Percentiles rank a stretch among this genome's conserved stretches.
These are phyloP conservation scores for Geotrichum macrosporum DNA, from an alignment of 1,139 yeast species.

Conservation along the genomic window DNA sequence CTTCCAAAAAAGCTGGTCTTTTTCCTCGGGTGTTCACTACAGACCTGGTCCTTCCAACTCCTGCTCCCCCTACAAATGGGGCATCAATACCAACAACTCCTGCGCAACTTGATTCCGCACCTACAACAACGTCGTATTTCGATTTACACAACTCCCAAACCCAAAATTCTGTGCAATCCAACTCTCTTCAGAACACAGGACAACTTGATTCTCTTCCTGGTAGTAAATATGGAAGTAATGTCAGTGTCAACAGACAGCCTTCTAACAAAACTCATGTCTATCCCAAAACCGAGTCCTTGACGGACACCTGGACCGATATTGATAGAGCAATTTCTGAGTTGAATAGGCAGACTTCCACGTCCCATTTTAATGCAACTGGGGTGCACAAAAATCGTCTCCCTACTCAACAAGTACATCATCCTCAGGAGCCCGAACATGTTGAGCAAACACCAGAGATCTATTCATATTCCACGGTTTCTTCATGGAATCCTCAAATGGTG, in stretches of 20 bases:
- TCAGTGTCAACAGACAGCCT: conserved; percentile 5
- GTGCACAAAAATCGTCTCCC: conserved; percentile 4
- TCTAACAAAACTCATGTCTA: not conserved
- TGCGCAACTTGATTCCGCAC: conserved; percentile 1
- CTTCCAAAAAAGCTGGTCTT: conserved; percentile 70
- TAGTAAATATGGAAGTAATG: not conserved
- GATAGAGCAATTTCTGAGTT: conserved; percentile 80
- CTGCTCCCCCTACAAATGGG: conserved; percentile 24
- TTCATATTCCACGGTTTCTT: conserved; percentile 25
- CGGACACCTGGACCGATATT: conserved; percentile 68
- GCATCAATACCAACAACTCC: not conserved
- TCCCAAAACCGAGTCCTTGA: conserved; percentile 40
- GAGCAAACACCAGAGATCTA: conserved; percentile 21
- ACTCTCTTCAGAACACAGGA: conserved; percentile 7
- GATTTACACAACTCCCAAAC: not conserved
- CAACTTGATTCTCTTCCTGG: conserved; percentile 24
- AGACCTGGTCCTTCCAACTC: conserved; percentile 26
- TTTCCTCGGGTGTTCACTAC: conserved; percentile 79
- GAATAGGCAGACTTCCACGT: no score
- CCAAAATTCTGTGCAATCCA: conserved; percentile 10
- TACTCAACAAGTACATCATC: conserved; percentile 14
- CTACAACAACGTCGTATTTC: conserved; percentile 7
- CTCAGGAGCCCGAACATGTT: conserved; percentile 1
- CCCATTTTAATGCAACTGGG: no score
- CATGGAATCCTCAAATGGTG: conserved; percentile 88